A percentile compares a stretch with the other conserved stretches of the same genome.
These are phyloP conservation scores for Hypholoma fasciculare DNA, from an alignment of 768 basidiomycete species.

Conservation along the genomic window DNA sequence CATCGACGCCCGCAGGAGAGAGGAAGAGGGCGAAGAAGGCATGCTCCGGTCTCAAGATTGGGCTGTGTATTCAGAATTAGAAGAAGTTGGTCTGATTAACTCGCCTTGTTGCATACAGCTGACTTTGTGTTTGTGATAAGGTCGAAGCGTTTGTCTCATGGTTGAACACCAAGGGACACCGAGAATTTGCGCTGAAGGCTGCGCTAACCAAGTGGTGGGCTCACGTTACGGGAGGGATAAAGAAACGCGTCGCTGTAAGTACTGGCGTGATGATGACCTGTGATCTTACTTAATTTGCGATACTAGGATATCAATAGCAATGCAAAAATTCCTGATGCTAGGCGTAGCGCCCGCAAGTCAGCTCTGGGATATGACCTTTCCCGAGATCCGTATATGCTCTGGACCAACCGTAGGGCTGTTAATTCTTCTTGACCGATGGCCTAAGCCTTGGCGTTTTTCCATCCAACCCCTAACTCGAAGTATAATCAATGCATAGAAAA, in stretches of 20 bases:
- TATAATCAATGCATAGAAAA: conserved; percentile 5
- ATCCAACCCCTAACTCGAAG: background rate
- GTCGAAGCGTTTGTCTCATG: conserved; percentile 82
- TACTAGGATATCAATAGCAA: conserved; percentile 66
- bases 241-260: conserved; percentile 73
- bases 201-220: conserved; percentile 81
- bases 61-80: conserved; percentile 86
- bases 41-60: conserved; percentile 78
- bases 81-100: conserved; percentile 63
- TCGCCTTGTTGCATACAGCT: conserved; percentile 4
- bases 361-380: conserved; percentile 59
- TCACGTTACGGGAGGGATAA: conserved; percentile 78
- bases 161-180: conserved; percentile 90
- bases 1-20: conserved; percentile 58
- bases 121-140: conserved; percentile 38
- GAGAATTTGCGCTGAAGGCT: conserved; percentile 81
- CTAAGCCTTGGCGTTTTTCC: background rate
- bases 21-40: conserved; percentile 81
- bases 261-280: background rate
- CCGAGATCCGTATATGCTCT: conserved; percentile 85
- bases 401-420: conserved; percentile 79
- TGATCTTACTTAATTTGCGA: conserved; percentile 15
- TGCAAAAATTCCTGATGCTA: conserved; percentile 75
- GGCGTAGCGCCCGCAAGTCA: conserved; percentile 74
- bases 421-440: conserved; percentile 33